Base-by-base conservation (phyloP, 331 rosid species). In the Erythrophleum ivorense region DNA sequence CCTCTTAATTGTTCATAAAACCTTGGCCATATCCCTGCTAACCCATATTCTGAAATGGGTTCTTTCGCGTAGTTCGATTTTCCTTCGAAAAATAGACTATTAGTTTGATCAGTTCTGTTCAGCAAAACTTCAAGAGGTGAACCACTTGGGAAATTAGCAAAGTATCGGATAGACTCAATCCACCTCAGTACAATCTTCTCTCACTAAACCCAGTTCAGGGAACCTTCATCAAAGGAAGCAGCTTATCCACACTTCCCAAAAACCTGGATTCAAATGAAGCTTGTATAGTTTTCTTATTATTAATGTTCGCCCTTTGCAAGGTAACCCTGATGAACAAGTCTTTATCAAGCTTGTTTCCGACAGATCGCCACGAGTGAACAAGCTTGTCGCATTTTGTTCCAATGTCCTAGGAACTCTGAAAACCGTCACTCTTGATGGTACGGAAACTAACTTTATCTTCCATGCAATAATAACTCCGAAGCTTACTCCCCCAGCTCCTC, bases 1-100 rank as follows among this genome's bases (percentile, higher is more conserved):
- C n/a, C n/a, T n/a, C n/a, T n/a, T n/a, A n/a, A n/a, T n/a, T n/a
- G n/a, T n/a, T n/a, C 78, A 12, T 41, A 73, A 49, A 89, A 48
- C 48, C 83, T 59, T 10, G 82, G 75, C 90, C 90, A 87, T n/a
- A 89, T 43, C 31, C 90, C 89, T 74, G 86, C 66, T 5, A 89
- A 49, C 7, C 80, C 92, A 15, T 2, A 19, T 3, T 84, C 72
- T 9, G 87, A 81, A 70, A 89, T 81, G 5, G 90, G 87, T 7
- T 80, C 77, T 55, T 6, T 66, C 33, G 86, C 92, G 48, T 85
- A 89, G 80, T 89, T 90, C 36, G 88, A 80, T 83, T 86, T 86
- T 21, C 18, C 76, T 75, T 86, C 83, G 78, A 65, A 80, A 69
- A 9, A 31, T 1, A 5, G 3, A 4, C 16, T 50, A 40, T 0